Conservation (phyloP, 1,139 yeast species). For the Yamadazyma oceani region DNA sequence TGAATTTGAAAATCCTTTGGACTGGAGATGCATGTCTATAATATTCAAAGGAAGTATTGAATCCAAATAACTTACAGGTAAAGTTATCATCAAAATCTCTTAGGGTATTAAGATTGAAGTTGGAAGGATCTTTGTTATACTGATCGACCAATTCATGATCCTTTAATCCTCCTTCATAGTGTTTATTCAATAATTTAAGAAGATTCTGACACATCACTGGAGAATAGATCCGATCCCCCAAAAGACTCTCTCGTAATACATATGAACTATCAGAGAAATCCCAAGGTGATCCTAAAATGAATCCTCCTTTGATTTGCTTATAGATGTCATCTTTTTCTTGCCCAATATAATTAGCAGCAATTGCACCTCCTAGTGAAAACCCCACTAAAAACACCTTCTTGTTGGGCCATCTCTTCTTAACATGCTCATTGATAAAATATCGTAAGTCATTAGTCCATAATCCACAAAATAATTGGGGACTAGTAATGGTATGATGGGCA, state of each 20-base stretch:
- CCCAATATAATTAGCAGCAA: slow-evolving; percentile 54
- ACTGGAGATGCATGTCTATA: slow-evolving; percentile 55
- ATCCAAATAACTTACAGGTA: slow-evolving; percentile 56
- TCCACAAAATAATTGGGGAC: slow-evolving; percentile 60
- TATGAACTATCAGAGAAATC: slow-evolving; percentile 50
- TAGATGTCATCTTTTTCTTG: slow-evolving; percentile 43
- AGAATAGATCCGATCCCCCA: slow-evolving; percentile 52
- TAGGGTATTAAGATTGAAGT: slow-evolving; percentile 31
- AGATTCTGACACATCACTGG: slow-evolving; percentile 55
- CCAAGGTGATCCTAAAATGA: slow-evolving; percentile 58
- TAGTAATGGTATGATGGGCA: slow-evolving; percentile 55
- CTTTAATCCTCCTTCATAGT: slow-evolving; percentile 36
- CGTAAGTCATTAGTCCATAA: slow-evolving; percentile 64
- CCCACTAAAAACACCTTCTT: slow-evolving; percentile 53
- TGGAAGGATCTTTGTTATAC: slow-evolving; percentile 33
- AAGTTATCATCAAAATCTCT: slow-evolving; percentile 52
- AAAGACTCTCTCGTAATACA: slow-evolving; percentile 36
- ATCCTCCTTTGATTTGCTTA: slow-evolving; percentile 46
- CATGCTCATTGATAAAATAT: slow-evolving; percentile 48
- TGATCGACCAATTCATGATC: slow-evolving; percentile 27
- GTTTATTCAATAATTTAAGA: slow-evolving; percentile 42
- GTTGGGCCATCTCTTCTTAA: slow-evolving; percentile 48
- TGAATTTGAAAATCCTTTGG: slow-evolving; percentile 46
- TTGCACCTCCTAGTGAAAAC: slow-evolving; percentile 59
- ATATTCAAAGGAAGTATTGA: slow-evolving; percentile 52